A percentile compares a stretch with the other conserved stretches of the same genome.
Conservation (phyloP, 2,329 filamentous ascomycete genomes). For the Xylaria sp. region DNA sequence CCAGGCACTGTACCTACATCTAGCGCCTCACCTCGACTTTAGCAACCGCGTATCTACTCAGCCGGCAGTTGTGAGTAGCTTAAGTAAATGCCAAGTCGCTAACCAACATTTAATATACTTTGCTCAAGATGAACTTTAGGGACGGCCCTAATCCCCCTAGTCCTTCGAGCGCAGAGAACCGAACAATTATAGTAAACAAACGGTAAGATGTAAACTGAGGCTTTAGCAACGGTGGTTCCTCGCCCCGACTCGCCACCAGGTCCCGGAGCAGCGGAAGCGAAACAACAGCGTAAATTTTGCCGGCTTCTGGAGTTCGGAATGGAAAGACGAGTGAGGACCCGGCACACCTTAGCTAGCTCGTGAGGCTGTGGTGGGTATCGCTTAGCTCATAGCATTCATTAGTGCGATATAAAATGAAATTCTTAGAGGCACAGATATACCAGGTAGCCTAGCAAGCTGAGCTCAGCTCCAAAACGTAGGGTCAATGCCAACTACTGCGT, state of each 20-base stretch:
- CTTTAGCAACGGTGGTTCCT: not conserved
- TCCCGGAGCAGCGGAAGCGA: not conserved
- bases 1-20: not conserved
- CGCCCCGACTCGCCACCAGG: not conserved
- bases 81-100: not conserved
- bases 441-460: not conserved
- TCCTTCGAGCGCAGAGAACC: not conserved
- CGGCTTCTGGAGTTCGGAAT: not conserved
- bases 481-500: not conserved
- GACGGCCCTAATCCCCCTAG: not conserved
- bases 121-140: not conserved
- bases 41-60: not conserved
- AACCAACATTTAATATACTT: conserved; percentile 1
- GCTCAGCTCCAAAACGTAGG: not conserved
- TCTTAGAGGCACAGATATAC: not conserved
- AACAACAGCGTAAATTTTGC: conserved; percentile 2
- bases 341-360: not conserved
- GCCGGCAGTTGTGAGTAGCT: not conserved
- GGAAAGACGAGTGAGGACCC: not conserved
- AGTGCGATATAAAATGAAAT: not conserved
- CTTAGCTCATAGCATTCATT: not conserved
- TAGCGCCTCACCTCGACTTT: not conserved
- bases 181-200: not conserved
- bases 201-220: not conserved
- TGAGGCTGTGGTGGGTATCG: not conserved